Conservation (phyloP, 1,284 basidiomycete species). For the Kwoniella shivajii region DNA sequence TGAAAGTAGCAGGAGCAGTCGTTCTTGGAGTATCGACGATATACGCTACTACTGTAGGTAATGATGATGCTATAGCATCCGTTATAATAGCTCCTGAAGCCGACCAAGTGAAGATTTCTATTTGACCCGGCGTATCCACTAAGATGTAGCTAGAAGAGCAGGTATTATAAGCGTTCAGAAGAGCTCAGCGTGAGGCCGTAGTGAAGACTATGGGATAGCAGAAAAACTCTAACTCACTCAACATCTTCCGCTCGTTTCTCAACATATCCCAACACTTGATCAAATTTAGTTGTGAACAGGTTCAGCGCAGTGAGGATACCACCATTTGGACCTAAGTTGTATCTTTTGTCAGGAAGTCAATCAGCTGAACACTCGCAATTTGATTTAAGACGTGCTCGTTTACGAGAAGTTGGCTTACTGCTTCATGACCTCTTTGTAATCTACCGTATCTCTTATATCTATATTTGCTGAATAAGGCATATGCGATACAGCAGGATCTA, state of each 20-base stretch:
- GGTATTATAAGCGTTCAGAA: neutral
- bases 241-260: constrained; percentile 87
- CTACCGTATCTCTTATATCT: constrained; percentile 95
- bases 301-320: constrained; percentile 97
- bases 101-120: constrained; percentile 99
- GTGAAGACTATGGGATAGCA: neutral
- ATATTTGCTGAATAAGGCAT: constrained; percentile 95
- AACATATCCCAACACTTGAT: constrained; percentile 89
- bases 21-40: constrained; percentile 97
- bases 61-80: constrained; percentile 88
- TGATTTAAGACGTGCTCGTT: constrained; percentile 10
- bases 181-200: neutral
- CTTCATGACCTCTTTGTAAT: constrained; percentile 99
- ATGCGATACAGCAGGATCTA: constrained; percentile 91
- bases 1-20: constrained; percentile 94
- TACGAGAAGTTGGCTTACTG: constrained; percentile 69
- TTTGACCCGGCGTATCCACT: constrained; percentile 97
- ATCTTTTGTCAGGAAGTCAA: constrained; percentile 48
- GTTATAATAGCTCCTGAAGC: constrained; percentile 98
- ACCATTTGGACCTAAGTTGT: constrained; percentile 97
- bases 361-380: constrained; percentile 10
- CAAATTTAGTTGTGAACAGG: constrained; percentile 98
- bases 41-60: constrained; percentile 94
- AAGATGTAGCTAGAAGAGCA: constrained; percentile 73
- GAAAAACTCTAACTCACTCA: constrained; percentile 64